Conservation (phyloP, 2,329 filamentous ascomycete species). For the Ascochyta viciae-villosae region DNA sequence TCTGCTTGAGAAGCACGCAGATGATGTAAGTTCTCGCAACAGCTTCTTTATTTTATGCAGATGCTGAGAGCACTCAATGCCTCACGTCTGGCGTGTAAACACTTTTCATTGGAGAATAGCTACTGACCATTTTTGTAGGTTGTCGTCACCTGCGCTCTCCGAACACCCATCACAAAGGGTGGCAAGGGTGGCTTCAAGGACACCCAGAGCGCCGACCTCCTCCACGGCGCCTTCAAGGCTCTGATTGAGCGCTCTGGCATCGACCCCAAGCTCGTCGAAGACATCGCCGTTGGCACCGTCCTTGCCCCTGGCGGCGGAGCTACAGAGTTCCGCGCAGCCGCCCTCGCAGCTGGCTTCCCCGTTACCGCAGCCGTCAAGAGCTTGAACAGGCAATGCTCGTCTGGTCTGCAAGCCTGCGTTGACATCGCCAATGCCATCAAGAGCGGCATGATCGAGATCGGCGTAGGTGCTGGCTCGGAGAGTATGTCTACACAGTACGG, state of each 20-base stretch:
- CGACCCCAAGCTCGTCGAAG: constrained; percentile 86
- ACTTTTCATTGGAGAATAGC: background rate
- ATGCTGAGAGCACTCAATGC: background rate
- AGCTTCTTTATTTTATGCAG: background rate
- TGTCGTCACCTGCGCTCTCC: constrained; percentile 90
- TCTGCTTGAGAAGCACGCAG: constrained; percentile 62
- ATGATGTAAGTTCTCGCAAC: constrained; percentile 56
- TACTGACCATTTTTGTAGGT: constrained; percentile 54
- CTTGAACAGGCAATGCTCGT: constrained; percentile 94
- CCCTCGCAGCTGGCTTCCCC: constrained; percentile 89
- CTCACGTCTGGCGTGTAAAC: background rate
- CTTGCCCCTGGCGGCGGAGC: constrained; percentile 92
- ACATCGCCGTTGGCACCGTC: constrained; percentile 90
- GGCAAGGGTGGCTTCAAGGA: constrained; percentile 97
- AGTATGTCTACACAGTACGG: constrained; percentile 95
- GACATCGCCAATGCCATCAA: constrained; percentile 94
- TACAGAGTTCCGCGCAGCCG: constrained; percentile 94
- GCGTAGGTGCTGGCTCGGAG: constrained; percentile 93
- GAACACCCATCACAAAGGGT: constrained; percentile 90
- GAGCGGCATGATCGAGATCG: constrained; percentile 91
- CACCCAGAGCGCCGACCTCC: constrained; percentile 83
- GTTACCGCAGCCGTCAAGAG: constrained; percentile 82
- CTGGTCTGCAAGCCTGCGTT: constrained; percentile 88
- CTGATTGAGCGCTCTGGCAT: constrained; percentile 86
- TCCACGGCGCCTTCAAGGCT: constrained; percentile 81